Evolutionary conservation across 495 filamentous ascomycete genomes (phyloP).

Genomic region (Aspergillus taichungensis): DNA sequence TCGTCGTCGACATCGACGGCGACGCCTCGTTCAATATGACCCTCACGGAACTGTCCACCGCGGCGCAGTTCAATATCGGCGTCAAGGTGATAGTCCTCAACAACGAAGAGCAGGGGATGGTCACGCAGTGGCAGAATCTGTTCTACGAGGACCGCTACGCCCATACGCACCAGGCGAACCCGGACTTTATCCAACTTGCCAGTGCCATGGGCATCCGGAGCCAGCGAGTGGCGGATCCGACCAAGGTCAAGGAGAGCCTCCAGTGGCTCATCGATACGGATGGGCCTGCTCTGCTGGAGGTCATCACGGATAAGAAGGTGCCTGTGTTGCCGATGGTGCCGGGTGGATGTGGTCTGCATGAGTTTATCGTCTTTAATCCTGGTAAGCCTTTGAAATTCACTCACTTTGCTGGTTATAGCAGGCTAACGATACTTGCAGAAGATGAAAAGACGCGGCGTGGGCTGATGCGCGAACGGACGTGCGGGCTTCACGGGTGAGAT

Average conservation of each 20-base stretch:
- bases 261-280: constrained; percentile 50
- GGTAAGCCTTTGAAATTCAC: too few species aligned
- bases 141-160: constrained; percentile 92
- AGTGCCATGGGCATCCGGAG: constrained; percentile 61
- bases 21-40: constrained; percentile 97
- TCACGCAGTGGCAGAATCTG: constrained; percentile 91
- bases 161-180: constrained; percentile 87
- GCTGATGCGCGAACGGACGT: too few species aligned
- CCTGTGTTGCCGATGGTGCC: constrained; percentile 88
- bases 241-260: constrained; percentile 56
- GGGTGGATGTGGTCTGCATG: constrained; percentile 64
- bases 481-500: too few species aligned
- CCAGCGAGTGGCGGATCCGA: constrained; percentile 45
- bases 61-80: constrained; percentile 84
- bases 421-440: too few species aligned
- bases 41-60: constrained; percentile 80
- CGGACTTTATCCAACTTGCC: constrained; percentile 40
- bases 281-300: constrained; percentile 61
- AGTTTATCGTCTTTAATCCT: too few species aligned
- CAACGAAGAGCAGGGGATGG: constrained; percentile 94
- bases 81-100: constrained; percentile 89
- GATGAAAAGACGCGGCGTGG: too few species aligned
- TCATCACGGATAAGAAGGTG: constrained; percentile 57
- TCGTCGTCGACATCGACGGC: constrained; percentile 91
- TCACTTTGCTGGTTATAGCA: too few species aligned